Conservation (phyloP, 129 eudicot species). For the Centaurea solstitialis region DNA sequence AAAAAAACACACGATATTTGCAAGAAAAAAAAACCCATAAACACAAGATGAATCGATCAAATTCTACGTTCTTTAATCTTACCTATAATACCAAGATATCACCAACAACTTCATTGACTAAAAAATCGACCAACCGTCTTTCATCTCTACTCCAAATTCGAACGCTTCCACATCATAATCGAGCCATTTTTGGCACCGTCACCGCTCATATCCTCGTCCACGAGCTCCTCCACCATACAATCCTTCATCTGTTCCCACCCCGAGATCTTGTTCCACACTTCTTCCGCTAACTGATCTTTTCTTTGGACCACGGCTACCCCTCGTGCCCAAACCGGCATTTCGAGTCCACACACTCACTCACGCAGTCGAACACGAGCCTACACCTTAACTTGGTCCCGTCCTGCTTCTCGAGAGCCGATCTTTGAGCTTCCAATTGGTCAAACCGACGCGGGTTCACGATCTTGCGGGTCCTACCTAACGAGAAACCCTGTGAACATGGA, state of each 20-base stretch:
- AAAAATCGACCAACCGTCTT: constrained; percentile 50
- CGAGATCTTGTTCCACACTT: constrained; percentile 61
- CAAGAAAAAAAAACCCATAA: neutral
- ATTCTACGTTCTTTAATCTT: constrained; percentile 1
- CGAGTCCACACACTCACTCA: constrained; percentile 63
- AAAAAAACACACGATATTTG: neutral
- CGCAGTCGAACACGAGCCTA: constrained; percentile 73
- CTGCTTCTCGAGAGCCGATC: constrained; percentile 1
- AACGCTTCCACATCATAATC: constrained; percentile 61
- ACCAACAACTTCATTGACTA: constrained; percentile 67
- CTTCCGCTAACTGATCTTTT: constrained; percentile 64
- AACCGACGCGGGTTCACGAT: constrained; percentile 65
- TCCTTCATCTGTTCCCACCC: constrained; percentile 65
- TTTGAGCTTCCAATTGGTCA: constrained; percentile 57
- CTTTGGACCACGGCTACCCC: constrained; percentile 50
- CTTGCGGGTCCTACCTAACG: constrained; percentile 49
- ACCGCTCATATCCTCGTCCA: constrained; percentile 86
- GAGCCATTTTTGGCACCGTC: constrained; percentile 62
- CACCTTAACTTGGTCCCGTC: constrained; percentile 38
- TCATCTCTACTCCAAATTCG: constrained; percentile 69
- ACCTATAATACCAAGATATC: constrained; percentile 48
- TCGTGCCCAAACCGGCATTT: constrained; percentile 56
- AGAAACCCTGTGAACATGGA: constrained; percentile 64
- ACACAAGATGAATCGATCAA: neutral
- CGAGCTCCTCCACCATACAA: constrained; percentile 89